Conservation (phyloP, 192 early-diverging fungal genomes). For the Funneliformis geosporum region DNA sequence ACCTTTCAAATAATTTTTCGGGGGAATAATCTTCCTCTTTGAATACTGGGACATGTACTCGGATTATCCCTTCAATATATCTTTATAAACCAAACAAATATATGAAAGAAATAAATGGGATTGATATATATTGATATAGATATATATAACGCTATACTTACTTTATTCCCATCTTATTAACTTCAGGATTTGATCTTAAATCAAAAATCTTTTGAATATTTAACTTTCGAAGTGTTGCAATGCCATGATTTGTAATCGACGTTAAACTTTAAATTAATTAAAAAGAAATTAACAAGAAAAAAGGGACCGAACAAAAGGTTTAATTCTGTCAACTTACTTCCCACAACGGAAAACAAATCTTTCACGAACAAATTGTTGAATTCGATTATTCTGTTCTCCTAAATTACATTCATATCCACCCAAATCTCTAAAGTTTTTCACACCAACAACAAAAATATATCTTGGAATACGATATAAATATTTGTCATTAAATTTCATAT, state of each 20-base stretch:
- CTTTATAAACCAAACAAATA: slow-evolving; percentile 11
- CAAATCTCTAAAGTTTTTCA: slow-evolving; percentile 51
- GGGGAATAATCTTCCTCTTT: slow-evolving; percentile 47
- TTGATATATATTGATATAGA: no score
- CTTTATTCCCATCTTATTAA: slow-evolving; percentile 39
- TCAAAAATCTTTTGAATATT: slow-evolving; percentile 47
- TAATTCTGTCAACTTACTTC: slow-evolving; percentile 36
- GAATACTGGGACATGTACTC: slow-evolving; percentile 45
- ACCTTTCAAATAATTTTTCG: slow-evolving; percentile 44
- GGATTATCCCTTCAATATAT: slow-evolving; percentile 34
- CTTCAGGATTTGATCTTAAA: slow-evolving; percentile 47
- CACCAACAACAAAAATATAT: slow-evolving; percentile 47
- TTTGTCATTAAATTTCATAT: slow-evolving; percentile 16
- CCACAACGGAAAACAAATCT: slow-evolving; percentile 46
- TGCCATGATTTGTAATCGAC: slow-evolving; percentile 38
- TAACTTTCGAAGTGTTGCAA: slow-evolving; percentile 38
- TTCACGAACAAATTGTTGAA: slow-evolving; percentile 40
- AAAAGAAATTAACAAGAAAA: no score
- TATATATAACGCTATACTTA: slow-evolving; percentile 32
- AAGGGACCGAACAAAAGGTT: no score
- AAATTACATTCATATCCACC: slow-evolving; percentile 42
- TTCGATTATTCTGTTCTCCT: slow-evolving; percentile 9
- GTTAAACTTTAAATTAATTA: slow-evolving; percentile 36
- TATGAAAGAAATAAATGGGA: background rate
- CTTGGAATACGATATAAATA: slow-evolving; percentile 34